Conservation (phyloP, 2,329 filamentous ascomycete genomes). For the Fusarium ambrosium region DNA sequence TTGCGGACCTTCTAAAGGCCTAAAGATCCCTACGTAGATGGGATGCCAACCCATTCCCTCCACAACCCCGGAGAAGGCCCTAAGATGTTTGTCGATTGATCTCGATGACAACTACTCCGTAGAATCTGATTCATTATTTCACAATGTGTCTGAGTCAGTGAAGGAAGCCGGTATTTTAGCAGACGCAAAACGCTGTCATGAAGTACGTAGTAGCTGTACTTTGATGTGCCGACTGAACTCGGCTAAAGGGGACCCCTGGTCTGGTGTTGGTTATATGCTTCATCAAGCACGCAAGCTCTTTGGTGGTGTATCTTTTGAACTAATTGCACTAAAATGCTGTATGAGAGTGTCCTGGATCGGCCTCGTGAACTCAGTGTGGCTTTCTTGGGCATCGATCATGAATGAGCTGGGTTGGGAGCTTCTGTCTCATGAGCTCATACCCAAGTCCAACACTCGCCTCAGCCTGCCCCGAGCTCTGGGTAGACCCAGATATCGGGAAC, state of each 20-base stretch:
- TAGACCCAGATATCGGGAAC: constrained; percentile 82
- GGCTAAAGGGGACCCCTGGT: constrained; percentile 79
- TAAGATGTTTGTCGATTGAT: constrained; percentile 91
- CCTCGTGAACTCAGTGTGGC: constrained; percentile 79
- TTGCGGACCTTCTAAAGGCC: constrained; percentile 63
- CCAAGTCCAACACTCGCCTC: constrained; percentile 88
- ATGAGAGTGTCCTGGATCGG: constrained; percentile 66
- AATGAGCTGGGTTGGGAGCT: constrained; percentile 88
- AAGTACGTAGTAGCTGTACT: background rate
- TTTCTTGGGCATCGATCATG: constrained; percentile 89
- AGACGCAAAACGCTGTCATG: constrained; percentile 51
- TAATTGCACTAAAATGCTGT: constrained; percentile 96
- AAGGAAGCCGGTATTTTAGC: constrained; percentile 14
- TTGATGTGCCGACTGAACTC: constrained; percentile 89
- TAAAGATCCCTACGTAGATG: constrained; percentile 73
- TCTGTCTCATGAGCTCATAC: constrained; percentile 86
- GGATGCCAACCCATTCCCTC: background rate
- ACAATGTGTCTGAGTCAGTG: constrained; percentile 73
- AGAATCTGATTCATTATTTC: constrained; percentile 91
- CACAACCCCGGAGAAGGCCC: constrained; percentile 58
- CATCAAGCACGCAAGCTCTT: constrained; percentile 73
- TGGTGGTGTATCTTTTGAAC: constrained; percentile 90
- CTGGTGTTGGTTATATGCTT: constrained; percentile 89
- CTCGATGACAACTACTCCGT: constrained; percentile 80
- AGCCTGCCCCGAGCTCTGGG: constrained; percentile 74